These are phyloP conservation scores for Bisporella sp. DNA, from an alignment of 2,329 filamentous ascomycete genomes.

Conservation along the genomic window DNA sequence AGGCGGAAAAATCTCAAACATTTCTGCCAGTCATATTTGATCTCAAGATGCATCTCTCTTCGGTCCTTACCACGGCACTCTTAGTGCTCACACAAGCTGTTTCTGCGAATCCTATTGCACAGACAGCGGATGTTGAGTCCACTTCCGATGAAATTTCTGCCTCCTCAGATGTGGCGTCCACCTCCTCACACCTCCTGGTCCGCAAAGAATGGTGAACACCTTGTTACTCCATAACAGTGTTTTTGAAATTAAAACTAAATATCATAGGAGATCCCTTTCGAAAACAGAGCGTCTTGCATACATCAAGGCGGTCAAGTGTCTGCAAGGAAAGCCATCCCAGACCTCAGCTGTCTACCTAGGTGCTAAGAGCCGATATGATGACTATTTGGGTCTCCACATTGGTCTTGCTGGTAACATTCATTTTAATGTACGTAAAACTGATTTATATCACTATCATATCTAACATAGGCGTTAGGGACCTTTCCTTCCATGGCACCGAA, in stretches of 20 bases:
- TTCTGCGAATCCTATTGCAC: slow-evolving; percentile 1
- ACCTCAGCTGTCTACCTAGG: slow-evolving; percentile 1
- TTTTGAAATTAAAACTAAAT: not conserved
- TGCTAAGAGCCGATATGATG: slow-evolving; percentile 3
- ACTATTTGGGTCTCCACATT: slow-evolving; percentile 5
- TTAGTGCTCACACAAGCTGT: slow-evolving; percentile 2
- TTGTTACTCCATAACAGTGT: not conserved
- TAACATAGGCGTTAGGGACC: not conserved
- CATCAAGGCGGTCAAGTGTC: slow-evolving; percentile 5
- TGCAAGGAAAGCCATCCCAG: slow-evolving; percentile 2
- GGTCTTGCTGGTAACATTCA: slow-evolving; percentile 2
- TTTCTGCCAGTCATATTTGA: too few relatives aligned
- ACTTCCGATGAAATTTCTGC: too few relatives aligned
- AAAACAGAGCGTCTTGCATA: slow-evolving; percentile 2
- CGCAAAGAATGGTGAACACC: slow-evolving; percentile 4
- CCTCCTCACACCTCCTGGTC: not conserved
- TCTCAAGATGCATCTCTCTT: not conserved
- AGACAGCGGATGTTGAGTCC: not conserved
- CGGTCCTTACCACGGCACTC: slow-evolving; percentile 1
- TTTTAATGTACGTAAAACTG: slow-evolving; percentile 1
- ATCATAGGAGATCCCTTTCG: slow-evolving; percentile 3
- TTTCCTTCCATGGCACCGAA: not conserved
- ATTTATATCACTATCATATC: not conserved
- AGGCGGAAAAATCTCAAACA: too few relatives aligned
- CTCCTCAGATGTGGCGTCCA: too few relatives aligned